phyloP scores from a whole-genome alignment of 768 basidiomycete genomes.

The Kwoniella bestiolae region DNA sequence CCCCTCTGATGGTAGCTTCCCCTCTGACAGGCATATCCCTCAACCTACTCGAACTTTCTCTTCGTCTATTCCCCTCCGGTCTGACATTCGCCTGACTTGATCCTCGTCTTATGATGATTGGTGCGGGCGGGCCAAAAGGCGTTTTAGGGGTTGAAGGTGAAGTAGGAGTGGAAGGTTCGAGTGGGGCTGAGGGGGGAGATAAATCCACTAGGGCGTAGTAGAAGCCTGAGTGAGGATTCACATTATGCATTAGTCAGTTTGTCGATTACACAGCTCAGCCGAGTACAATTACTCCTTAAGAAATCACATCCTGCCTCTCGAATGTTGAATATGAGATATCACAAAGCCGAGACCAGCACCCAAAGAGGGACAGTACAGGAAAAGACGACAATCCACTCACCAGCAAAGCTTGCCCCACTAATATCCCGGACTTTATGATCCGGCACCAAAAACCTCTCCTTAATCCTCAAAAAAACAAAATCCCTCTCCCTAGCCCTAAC shows the following conservation, averaged over 20 bases:
- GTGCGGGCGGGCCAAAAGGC: constrained; percentile 50
- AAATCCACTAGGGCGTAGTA: constrained; percentile 96
- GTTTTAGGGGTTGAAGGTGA: constrained; percentile 50
- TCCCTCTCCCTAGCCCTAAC: constrained; percentile 45
- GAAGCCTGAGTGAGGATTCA: constrained; percentile 66
- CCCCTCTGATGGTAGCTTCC: constrained; percentile 45
- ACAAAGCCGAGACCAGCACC: background rate
- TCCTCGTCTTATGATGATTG: constrained; percentile 21
- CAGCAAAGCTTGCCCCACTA: constrained; percentile 92
- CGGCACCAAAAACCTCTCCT: constrained; percentile 94
- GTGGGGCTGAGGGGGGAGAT: constrained; percentile 65
- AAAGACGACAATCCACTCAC: constrained; percentile 60
- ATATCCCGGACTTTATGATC: constrained; percentile 92
- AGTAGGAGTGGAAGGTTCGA: constrained; percentile 58
- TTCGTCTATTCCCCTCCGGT: constrained; percentile 24
- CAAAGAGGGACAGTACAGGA: background rate
- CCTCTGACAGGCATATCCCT: constrained; percentile 55
- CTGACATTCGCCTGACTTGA: constrained; percentile 15
- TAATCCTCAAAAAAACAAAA: constrained; percentile 91
- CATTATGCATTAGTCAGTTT: background rate
- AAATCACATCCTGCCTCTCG: background rate
- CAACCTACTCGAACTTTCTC: constrained; percentile 29
- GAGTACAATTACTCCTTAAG: no score
- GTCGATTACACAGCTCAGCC: no score
- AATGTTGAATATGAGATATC: background rate